Evolutionary conservation across 208 protist genomes (phyloP), one percentile per base, ranked within the genome.

Genomic region (Trypanosoma cruzi): DNA sequence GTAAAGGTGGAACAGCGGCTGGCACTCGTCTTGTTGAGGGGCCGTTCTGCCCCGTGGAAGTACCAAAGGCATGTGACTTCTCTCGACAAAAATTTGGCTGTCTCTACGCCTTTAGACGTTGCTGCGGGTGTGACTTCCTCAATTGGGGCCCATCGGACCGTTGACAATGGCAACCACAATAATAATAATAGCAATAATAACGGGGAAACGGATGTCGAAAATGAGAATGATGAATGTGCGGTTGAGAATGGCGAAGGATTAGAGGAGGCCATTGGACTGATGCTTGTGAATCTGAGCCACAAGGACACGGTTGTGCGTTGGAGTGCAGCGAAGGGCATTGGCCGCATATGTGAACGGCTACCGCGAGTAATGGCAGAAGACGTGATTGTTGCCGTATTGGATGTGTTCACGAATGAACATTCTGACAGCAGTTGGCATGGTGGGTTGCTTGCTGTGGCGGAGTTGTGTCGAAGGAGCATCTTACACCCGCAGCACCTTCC

Each of bases 261-360:
- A 31, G 90, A 98, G 73, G 82, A 87, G 0, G 84, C 85, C 37
- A 82, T 96, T 53, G 88, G 75, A 2, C 55, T 84, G 20, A 71
- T 97, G 65, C 70, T 97, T 3, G 74, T 88, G 65, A 80, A 75
- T 11, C 52, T 96, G 11, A 73, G 77, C n/a, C 86, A 96, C 77
- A 92, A 93, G 65, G 92, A 98, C 67, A 98, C 95, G 4, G 85
- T 99, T 14, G 96, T 99, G 59, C 91, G 98, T 52, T 99, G 98
- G 98, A 95, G 92, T 48, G 85, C 96, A 32, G 97, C 98, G 11
- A 99, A 99, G 73, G 98, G 98, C 48, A 71, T 99, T 53, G 98
- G 95, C 34, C 88, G 98, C 57, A 85, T 99, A 34, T 96, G 96
- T 16, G 86, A 92, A 20, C 80, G 97, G 6, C 82, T 99, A 34